Base-by-base conservation (phyloP, 2,329 filamentous ascomycete genomes). In the Stemphylium vesicarium region DNA sequence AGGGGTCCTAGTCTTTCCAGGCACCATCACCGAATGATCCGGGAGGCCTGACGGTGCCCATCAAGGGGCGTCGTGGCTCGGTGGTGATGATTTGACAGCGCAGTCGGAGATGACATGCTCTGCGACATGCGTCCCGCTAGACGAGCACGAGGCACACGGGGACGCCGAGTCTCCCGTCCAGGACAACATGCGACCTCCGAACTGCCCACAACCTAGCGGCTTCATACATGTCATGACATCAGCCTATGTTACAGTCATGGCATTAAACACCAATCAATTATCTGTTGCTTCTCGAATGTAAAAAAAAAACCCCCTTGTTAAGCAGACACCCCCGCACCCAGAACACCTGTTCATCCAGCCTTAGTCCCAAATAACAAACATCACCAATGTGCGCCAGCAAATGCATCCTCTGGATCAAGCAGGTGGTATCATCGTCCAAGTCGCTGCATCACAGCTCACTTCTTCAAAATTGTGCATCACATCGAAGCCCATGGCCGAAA, bases 401-500 rank as follows among this genome's bases (percentile, higher is more conserved):
- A n/a, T 24, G 35, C 22, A 12, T 15, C 13, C 31, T 15, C 37
- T 10, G 18, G 37, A 45, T 50, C 38, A 58, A 18, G 74, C 71
- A n/a, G 79, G 72, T 50, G 81, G 78, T 66, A 82, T 80, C 77
- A 82, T 80, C 1, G 79, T 84, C 84, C 84, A 87, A 7, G 83
- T 85, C 44, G 83, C 80, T 39, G 84, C 84, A 72, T 89, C 85
- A 66, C 84, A 87, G 56, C 87, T 90, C 48, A 95, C 84, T 74
- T 96, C 90, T 67, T 96, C 91, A 73, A 92, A 96, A 36, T 84
- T 88, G 75, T 94, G 89, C 59, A 92, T 78, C 39, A 90, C 84
- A 60, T 86, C 86, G 69, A 96, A 96, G 1, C 91, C 91, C 88
- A 96, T 91, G 0, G 85, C 86, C 50, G 87, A 81, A 54, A 96